Percentiles rank a stretch among this genome's conserved stretches.
Conservation (phyloP, 768 basidiomycete genomes). For the Naganishia vishniacii region DNA sequence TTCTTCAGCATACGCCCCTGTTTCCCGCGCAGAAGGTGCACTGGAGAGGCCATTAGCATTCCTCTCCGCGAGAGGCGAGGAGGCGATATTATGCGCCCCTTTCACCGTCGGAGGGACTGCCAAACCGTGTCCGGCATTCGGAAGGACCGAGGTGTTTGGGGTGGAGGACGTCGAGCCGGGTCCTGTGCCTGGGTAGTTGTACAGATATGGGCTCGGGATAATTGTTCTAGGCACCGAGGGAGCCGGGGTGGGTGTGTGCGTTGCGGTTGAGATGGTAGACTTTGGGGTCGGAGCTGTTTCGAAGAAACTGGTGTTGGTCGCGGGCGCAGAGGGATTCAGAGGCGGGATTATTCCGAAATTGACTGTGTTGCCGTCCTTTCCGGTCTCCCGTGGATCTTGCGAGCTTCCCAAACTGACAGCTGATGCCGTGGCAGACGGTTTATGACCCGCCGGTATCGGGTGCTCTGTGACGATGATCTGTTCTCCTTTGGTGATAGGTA, state of each 20-base stretch:
- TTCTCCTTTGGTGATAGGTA: conserved; percentile 73
- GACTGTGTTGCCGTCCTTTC: background rate
- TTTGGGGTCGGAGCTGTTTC: conserved; percentile 14
- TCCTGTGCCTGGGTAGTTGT: conserved; percentile 11
- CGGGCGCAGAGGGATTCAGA: conserved; percentile 23
- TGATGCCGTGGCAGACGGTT: background rate
- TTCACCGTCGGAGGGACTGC: background rate
- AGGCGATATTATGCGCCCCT: background rate
- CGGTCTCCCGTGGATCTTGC: background rate
- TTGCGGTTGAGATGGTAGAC: conserved; percentile 32
- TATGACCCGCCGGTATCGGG: background rate
- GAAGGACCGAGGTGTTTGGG: background rate
- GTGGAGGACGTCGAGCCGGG: background rate
- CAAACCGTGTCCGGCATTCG: background rate
- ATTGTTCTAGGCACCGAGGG: conserved; percentile 9
- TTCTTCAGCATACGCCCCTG: background rate
- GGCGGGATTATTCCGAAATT: conserved; percentile 5
- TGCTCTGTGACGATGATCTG: conserved; percentile 68
- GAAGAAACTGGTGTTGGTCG: background rate
- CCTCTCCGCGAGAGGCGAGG: conserved; percentile 3
- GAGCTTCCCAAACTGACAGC: background rate
- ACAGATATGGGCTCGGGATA: conserved; percentile 1
- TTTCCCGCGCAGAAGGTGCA: background rate
- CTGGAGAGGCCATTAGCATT: background rate
- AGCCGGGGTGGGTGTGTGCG: conserved; percentile 4